Evolutionary conservation across 1,284 basidiomycete species (phyloP), one percentile per base, ranked within the genome.

Genomic region (Amylostereum areolatum): DNA sequence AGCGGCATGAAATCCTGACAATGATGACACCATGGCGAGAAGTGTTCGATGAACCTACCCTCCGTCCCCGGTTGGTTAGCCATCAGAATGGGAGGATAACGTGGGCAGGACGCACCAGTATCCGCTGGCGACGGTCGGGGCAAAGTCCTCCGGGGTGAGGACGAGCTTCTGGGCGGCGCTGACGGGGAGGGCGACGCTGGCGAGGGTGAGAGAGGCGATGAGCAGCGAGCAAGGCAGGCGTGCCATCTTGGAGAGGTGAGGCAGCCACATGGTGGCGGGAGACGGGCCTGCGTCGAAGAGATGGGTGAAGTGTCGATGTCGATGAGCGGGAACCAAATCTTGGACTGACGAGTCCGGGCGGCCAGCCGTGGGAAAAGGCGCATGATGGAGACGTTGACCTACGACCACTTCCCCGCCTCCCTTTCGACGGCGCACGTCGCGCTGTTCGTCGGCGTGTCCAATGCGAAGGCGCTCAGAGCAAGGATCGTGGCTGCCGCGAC

Each of bases 1-100:
- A 85, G 92, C 0, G 94, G 91, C 7, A 83, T 80, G 57, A 94
- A 92, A 0, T 66, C 58, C 37, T 73, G 75, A 66, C 92, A 94
- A 61, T 93, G 90, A n/a, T 64, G 62, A 62, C 91, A 94, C 56
- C 81, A 87, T 0, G 91, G 91, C 1, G 85, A 89, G 66, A 79
- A 89, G 64, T 83, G 80, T 57, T 90, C 86, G 48, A 90, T 68
- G 56, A 89, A 80, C 78, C 78, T 77, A 49, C 7, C 28, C 2
- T 8, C 4, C 41, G 29, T 18, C 18, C 18, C 18, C 18, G 18
- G 18, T 18, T 1, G 18, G 18, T 18, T 18, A 45, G 44, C 10
- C 39, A 42, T 29, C n/a, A 25, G 33, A n/a, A 30, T 28, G 42
- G 36, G 24, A 33, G 42, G 12, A 18, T 18, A 32, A 9, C 10